Evolutionary conservation across 2,329 filamentous ascomycete species (phyloP).

Genomic region (Aureobasidium sp.): DNA sequence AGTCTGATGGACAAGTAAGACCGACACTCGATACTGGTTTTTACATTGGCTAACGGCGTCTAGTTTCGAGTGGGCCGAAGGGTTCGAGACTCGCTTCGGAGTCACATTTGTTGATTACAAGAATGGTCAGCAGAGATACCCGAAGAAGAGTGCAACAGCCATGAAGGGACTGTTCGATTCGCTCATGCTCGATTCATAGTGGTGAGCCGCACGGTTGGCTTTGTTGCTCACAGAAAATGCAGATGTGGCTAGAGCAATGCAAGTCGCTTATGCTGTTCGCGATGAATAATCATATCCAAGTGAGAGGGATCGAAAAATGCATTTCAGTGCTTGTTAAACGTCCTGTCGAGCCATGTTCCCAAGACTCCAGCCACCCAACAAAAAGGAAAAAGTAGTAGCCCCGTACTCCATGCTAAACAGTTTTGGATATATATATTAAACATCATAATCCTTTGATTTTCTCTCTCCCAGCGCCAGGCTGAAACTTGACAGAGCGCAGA

Average conservation of each 20-base stretch:
- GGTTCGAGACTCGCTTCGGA: slow-evolving; percentile 78
- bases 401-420: slow-evolving; percentile 10
- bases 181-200: background rate
- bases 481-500: background rate
- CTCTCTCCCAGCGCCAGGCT: slow-evolving; percentile 5
- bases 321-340: background rate
- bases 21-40: background rate
- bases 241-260: background rate
- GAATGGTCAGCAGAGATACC: slow-evolving; percentile 66
- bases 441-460: background rate
- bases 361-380: background rate
- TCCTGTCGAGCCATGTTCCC: background rate
- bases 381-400: background rate
- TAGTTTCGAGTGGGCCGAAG: slow-evolving; percentile 90
- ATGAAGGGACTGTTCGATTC: slow-evolving; percentile 58
- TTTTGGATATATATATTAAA: slow-evolving; percentile 8
- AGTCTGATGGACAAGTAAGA: slow-evolving; percentile 64
- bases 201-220: slow-evolving; percentile 39
- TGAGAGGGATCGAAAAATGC: background rate
- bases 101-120: slow-evolving; percentile 77
- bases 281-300: background rate
- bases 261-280: background rate
- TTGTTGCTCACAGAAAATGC: background rate
- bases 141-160: slow-evolving; percentile 74
- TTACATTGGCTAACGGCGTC: slow-evolving; percentile 25